A percentile compares a stretch with the other conserved stretches of the same genome.
phyloP scores from a whole-genome alignment of 257 asterid species.

The Ballota nigra region DNA sequence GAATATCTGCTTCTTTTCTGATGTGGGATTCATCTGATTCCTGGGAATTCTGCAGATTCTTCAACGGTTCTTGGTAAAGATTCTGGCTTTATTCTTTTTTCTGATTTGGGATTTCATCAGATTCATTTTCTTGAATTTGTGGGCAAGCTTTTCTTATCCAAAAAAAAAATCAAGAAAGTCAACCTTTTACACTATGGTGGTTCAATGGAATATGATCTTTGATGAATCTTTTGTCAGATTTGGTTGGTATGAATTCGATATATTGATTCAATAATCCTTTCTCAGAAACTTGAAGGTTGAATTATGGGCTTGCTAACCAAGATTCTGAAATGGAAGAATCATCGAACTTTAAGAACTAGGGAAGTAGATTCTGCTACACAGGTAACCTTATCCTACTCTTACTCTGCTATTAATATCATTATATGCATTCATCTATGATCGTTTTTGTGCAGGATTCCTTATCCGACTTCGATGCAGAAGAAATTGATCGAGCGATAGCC shows the following conservation, averaged over 20 bases:
- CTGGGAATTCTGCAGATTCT: conserved; percentile 49
- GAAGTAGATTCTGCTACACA: conserved; percentile 42
- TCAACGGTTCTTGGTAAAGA: conserved; percentile 42
- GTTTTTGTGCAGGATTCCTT: conserved; percentile 41
- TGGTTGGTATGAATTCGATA: neutral
- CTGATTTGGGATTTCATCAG: neutral
- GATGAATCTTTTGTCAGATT: neutral
- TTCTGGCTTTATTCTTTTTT: conserved; percentile 4
- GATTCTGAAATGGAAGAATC: conserved; percentile 62
- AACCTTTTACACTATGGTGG: neutral
- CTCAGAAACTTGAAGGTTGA: neutral
- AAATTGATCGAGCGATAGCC: conserved; percentile 80
- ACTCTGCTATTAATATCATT: too few relatives aligned
- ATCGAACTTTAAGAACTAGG: conserved; percentile 28
- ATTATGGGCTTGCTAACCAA: conserved; percentile 74
- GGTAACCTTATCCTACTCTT: conserved; percentile 30
- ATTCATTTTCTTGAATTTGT: conserved; percentile 20
- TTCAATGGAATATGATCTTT: too few relatives aligned
- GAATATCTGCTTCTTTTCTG: conserved; percentile 22
- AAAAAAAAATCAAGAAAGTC: conserved; percentile 1
- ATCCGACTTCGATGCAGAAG: conserved; percentile 77
- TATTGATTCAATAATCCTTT: neutral
- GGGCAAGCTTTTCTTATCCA: conserved; percentile 19
- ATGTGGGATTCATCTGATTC: conserved; percentile 52
- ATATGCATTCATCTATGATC: conserved; percentile 17